Percentiles rank a stretch among this genome's conserved stretches.
These are phyloP conservation scores for Alectoria sarmentosa DNA, from an alignment of 495 filamentous ascomycete genomes.

Conservation along the genomic window DNA sequence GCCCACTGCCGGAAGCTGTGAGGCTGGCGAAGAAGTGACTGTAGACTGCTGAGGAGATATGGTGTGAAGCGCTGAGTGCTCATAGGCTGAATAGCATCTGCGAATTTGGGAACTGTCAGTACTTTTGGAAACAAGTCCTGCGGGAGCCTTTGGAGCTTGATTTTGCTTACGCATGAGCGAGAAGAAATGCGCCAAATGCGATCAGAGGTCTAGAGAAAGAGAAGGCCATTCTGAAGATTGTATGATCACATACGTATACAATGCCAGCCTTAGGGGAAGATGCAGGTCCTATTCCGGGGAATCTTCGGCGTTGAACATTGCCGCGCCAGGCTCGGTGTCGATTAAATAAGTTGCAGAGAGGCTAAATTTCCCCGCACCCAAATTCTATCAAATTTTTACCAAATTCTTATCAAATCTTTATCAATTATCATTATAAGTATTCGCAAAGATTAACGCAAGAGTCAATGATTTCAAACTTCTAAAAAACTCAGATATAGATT, in stretches of 20 bases:
- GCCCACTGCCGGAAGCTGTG: neutral
- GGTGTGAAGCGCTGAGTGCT: constrained; percentile 65
- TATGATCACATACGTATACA: neutral
- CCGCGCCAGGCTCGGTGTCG: neutral
- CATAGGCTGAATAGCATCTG: constrained; percentile 81
- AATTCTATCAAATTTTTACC: too few species aligned
- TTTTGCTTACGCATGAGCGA: constrained; percentile 63
- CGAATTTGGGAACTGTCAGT: constrained; percentile 10
- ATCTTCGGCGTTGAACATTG: neutral
- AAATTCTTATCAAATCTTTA: too few species aligned
- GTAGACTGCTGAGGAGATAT: constrained; percentile 38
- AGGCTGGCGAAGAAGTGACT: constrained; percentile 22
- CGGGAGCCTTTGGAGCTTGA: neutral
- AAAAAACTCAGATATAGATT: too few species aligned
- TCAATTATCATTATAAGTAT: too few species aligned
- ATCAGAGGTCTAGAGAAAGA: constrained; percentile 35
- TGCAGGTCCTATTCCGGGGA: neutral
- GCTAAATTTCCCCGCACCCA: too few species aligned
- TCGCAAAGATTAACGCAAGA: too few species aligned
- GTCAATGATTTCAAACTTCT: too few species aligned
- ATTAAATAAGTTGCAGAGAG: neutral
- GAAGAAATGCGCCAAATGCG: constrained; percentile 55
- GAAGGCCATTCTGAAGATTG: constrained; percentile 13
- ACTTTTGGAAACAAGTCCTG: neutral
- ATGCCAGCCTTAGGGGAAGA: too few species aligned